phyloP scores from a whole-genome alignment of 2,329 filamentous ascomycete genomes.

The Clarireedia paspali region DNA sequence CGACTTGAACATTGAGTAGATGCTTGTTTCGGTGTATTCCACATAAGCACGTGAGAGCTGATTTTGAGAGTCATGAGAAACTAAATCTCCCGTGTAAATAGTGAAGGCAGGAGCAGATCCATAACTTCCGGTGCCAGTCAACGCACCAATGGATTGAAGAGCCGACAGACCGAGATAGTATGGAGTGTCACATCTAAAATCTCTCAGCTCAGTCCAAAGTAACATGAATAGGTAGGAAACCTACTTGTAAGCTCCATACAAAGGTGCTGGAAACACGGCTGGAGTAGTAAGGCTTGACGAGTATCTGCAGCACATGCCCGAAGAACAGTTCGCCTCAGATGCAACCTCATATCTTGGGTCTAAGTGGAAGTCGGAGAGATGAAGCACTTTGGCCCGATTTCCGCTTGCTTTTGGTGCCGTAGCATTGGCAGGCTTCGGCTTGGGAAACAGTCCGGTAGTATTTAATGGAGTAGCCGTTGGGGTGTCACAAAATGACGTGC shows the following conservation, averaged over 20 bases:
- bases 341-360: constrained; percentile 27
- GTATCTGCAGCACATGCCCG: constrained; percentile 22
- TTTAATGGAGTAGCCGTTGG: constrained; percentile 39
- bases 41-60: constrained; percentile 44
- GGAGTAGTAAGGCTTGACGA: constrained; percentile 25
- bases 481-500: constrained; percentile 38
- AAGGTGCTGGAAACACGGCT: constrained; percentile 39
- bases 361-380: constrained; percentile 28
- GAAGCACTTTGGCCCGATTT: constrained; percentile 35
- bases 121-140: constrained; percentile 44
- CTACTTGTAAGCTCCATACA: constrained; percentile 44
- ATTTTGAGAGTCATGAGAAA: constrained; percentile 45
- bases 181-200: constrained; percentile 38
- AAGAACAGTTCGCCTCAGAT: constrained; percentile 25
- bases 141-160: constrained; percentile 44
- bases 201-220: background rate
- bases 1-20: constrained; percentile 47
- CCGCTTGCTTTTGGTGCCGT: constrained; percentile 41
- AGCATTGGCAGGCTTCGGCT: constrained; percentile 42
- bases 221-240: background rate
- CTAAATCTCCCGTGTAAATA: constrained; percentile 46
- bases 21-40: constrained; percentile 44
- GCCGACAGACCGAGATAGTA: constrained; percentile 1
- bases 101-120: constrained; percentile 41
- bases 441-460: constrained; percentile 41